Evolutionary conservation across 1,139 yeast genomes (phyloP).

Genomic region (Saccharomyces hybrid): DNA sequence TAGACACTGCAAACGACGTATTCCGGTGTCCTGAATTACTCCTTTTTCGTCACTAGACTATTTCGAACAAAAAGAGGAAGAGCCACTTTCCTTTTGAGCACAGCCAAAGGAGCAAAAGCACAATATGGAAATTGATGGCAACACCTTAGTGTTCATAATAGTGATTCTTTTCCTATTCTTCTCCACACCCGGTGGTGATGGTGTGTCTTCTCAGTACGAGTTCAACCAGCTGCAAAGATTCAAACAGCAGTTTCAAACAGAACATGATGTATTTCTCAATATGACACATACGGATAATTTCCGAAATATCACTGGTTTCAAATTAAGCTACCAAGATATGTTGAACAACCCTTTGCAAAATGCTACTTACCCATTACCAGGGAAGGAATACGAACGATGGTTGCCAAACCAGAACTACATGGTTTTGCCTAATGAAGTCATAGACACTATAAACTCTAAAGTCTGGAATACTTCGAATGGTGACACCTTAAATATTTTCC

Average conservation of each 20-base stretch:
- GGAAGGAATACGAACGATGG: slow-evolving; percentile 43
- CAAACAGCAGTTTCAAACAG: slow-evolving; percentile 19
- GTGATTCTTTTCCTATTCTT: slow-evolving; percentile 37
- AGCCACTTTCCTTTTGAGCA: too few species aligned
- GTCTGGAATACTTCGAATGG: slow-evolving; percentile 19
- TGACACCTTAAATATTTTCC: slow-evolving; percentile 15
- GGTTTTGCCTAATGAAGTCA: slow-evolving; percentile 53
- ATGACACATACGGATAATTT: slow-evolving; percentile 48
- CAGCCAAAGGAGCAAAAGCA: background rate
- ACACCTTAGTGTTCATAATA: slow-evolving; percentile 26
- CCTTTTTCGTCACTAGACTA: background rate
- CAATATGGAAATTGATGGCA: slow-evolving; percentile 29
- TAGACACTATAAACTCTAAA: slow-evolving; percentile 28
- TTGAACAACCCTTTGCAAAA: slow-evolving; percentile 37
- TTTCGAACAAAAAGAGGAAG: background rate
- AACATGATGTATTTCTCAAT: slow-evolving; percentile 33
- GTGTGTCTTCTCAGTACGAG: slow-evolving; percentile 34
- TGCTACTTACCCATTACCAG: slow-evolving; percentile 54
- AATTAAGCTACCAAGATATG: slow-evolving; percentile 53
- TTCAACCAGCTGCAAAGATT: slow-evolving; percentile 25
- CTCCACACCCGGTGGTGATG: slow-evolving; percentile 56
- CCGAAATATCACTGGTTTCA: slow-evolving; percentile 68
- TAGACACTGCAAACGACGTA: background rate
- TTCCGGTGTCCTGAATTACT: background rate
- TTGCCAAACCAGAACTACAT: slow-evolving; percentile 46